Percentiles rank a stretch among this genome's conserved stretches.
Evolutionary conservation across 305 asterid genomes (phyloP).

Genomic region (Fraxinus dipetala): DNA sequence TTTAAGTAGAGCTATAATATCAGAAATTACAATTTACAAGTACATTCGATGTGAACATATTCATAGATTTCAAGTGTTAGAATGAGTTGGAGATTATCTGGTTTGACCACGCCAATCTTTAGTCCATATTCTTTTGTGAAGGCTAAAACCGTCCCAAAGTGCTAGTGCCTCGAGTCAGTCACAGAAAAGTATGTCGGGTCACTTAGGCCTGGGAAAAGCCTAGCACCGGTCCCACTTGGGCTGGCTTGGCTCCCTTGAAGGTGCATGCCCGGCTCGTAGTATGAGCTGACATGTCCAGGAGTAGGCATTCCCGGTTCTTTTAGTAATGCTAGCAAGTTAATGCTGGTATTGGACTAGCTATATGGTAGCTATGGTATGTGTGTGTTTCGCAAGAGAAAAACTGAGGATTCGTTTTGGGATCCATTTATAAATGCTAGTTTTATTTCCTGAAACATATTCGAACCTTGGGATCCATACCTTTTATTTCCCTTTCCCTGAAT

Average conservation of each 20-base stretch:
- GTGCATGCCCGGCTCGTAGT: not conserved
- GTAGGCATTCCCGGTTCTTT: not conserved
- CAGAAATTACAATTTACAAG: not conserved
- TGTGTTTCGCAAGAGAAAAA: not conserved
- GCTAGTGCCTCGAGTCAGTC: not conserved
- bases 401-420: constrained; percentile 18
- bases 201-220: not conserved
- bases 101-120: not conserved
- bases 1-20: not conserved
- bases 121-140: not conserved
- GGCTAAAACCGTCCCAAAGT: not conserved
- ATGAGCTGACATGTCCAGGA: not conserved
- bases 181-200: not conserved
- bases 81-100: not conserved
- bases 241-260: not conserved
- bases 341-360: not conserved
- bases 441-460: not conserved
- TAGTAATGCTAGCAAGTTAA: not conserved
- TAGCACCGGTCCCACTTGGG: not conserved
- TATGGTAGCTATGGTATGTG: not conserved
- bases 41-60: not conserved
- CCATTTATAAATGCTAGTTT: constrained; percentile 11
- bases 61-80: not conserved
- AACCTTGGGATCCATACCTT: constrained; percentile 17
- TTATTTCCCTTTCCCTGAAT: not conserved